These are phyloP conservation scores for Kuraishia molischiana DNA, from an alignment of 805 yeast species.

Conservation along the genomic window DNA sequence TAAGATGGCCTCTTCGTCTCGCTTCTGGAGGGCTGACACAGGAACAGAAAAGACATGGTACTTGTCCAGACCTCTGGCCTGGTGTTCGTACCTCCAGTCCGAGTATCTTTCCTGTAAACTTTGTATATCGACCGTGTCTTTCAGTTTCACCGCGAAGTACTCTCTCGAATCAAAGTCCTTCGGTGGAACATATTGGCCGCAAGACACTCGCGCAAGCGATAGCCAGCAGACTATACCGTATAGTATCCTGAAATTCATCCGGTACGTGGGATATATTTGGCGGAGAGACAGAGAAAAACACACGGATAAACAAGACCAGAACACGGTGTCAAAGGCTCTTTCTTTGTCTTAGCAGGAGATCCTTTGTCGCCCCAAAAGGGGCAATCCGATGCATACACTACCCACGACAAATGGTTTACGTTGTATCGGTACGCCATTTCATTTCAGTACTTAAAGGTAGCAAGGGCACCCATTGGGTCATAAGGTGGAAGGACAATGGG, in stretches of 20 bases:
- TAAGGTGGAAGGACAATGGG: constrained; percentile 61
- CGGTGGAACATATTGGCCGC: constrained; percentile 6
- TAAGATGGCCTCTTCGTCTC: constrained; percentile 17
- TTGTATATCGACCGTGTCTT: constrained; percentile 17
- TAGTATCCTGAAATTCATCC: not conserved
- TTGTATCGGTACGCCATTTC: too few species aligned
- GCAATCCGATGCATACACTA: too few species aligned
- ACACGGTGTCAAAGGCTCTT: too few species aligned
- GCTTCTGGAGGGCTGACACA: constrained; percentile 22
- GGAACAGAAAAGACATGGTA: constrained; percentile 58
- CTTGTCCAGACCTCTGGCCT: constrained; percentile 46
- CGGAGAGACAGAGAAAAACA: too few species aligned
- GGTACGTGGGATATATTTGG: too few species aligned
- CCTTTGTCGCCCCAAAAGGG: too few species aligned
- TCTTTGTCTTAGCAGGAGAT: too few species aligned
- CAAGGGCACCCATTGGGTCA: constrained; percentile 77
- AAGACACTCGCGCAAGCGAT: not conserved
- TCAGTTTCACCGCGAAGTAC: constrained; percentile 57
- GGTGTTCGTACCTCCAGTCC: constrained; percentile 52
- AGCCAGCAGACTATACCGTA: not conserved
- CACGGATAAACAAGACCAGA: too few species aligned
- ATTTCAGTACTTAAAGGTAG: constrained; percentile 24
- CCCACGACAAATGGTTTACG: too few species aligned
- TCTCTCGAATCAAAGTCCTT: constrained; percentile 41
- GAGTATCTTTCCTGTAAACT: constrained; percentile 30